Percentiles rank a stretch among this genome's conserved stretches.
Conservation (phyloP, 257 asterid species). For the Orobanche coerulescens region DNA sequence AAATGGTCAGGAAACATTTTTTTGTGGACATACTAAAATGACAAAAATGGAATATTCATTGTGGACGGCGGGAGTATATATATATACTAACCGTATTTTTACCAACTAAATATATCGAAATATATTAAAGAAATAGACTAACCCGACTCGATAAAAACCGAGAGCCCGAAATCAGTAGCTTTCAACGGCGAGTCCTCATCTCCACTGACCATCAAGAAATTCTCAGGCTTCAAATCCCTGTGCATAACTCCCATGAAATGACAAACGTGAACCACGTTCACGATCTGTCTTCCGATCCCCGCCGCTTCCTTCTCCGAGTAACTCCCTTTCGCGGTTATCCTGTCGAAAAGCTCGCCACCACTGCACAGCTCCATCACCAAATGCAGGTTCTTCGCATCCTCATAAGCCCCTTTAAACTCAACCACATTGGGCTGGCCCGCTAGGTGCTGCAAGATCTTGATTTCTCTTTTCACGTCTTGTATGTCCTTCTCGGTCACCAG, state of each 20-base stretch:
- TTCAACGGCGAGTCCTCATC: conserved; percentile 40
- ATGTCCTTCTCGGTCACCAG: conserved; percentile 33
- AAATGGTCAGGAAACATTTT: no score
- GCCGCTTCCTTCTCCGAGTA: conserved; percentile 63
- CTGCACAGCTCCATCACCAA: conserved; percentile 61
- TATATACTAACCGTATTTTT: background rate
- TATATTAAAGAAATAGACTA: background rate
- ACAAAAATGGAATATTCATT: no score
- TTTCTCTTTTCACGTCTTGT: conserved; percentile 38
- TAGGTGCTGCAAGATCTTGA: conserved; percentile 47
- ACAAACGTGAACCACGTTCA: conserved; percentile 61
- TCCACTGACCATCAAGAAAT: conserved; percentile 48
- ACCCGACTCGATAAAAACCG: conserved; percentile 65
- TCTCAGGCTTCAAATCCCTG: conserved; percentile 64
- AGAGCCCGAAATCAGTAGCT: conserved; percentile 64
- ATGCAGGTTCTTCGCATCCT: conserved; percentile 34
- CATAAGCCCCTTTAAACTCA: conserved; percentile 58
- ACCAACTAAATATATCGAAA: background rate
- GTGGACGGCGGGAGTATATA: no score
- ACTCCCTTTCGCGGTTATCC: conserved; percentile 49
- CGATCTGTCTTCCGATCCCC: conserved; percentile 48
- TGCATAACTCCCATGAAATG: conserved; percentile 79
- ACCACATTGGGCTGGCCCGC: conserved; percentile 63
- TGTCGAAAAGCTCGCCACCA: conserved; percentile 65
- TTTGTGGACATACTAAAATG: no score